Evolutionary conservation across 768 basidiomycete species (phyloP), one percentile per base, ranked within the genome.

Genomic region (Collybia sordida): DNA sequence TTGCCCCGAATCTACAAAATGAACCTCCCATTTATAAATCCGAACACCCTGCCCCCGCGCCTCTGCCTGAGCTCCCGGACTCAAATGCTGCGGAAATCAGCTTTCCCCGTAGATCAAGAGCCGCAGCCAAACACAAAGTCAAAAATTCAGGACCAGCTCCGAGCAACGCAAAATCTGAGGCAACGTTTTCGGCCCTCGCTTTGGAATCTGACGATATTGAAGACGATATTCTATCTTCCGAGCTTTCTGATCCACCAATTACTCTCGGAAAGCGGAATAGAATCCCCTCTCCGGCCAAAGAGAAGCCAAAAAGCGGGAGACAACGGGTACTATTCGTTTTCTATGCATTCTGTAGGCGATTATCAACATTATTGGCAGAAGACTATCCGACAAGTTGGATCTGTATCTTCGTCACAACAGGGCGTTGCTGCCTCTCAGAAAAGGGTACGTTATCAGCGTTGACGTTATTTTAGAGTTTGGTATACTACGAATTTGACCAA

Each of bases 181-280:
- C 27, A 15, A 24, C 36, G 9, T 40, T 52, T 40, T 51, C 53
- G 31, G 54, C 45, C 9, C 49, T 57, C 11, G 45, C 27, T 27
- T 25, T 27, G 14, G 35, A 36, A 11, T 23, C 23, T 8, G 25
- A 36, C 3, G 50, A 45, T 6, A 54, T 53, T 2, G 55, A 59
- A 19, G 51, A 59, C n/a, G 58, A 59, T 14, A 43, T 44, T 24
- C 56, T 51, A 8, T 51, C 57, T 24, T 59, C 56, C 12, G 52
- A 57, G 19, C n/a, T 38, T 1, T 54, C 55, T 8, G 21, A 42
- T 6, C 25, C 17, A n/a, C 39, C 42, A 21, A 38, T 24, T 5
- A 46, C 45, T 6, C 42, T 57, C 3, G 56, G 55, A 19, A 59
- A 59, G 40, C 50, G 58, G 9, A 49, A 54, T 9, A 39, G 55